A percentile compares a stretch with the other conserved stretches of the same genome.
Evolutionary conservation across 2,329 filamentous ascomycete species (phyloP).

Genomic region (Neofusicoccum parvum): DNA sequence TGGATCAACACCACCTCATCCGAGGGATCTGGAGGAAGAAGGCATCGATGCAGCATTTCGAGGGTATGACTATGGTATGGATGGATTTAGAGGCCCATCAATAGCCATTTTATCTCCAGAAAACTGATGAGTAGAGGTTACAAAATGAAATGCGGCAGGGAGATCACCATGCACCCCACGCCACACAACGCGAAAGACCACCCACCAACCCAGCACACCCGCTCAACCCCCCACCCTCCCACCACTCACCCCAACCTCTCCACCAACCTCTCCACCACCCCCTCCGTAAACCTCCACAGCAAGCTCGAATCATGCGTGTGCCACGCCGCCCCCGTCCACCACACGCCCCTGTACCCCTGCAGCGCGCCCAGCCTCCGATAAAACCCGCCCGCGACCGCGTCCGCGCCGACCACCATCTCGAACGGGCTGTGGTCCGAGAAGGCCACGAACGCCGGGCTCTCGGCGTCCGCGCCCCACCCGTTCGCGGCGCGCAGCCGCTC

Average conservation of each 20-base stretch:
- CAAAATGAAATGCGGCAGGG: too few species aligned
- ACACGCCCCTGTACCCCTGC: constrained; percentile 31
- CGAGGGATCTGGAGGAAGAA: too few species aligned
- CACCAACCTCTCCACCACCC: neutral
- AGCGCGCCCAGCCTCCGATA: constrained; percentile 29
- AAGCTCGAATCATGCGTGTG: constrained; percentile 33
- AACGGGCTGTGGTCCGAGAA: constrained; percentile 32
- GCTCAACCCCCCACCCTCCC: too few species aligned
- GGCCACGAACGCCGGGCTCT: constrained; percentile 25
- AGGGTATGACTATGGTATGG: too few species aligned
- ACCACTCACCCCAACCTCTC: neutral
- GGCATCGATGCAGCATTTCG: too few species aligned
- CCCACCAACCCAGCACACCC: too few species aligned
- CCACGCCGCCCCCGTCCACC: constrained; percentile 33
- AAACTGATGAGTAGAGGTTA: too few species aligned
- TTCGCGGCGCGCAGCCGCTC: neutral
- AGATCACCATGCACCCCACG: too few species aligned
- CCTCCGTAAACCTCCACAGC: constrained; percentile 36
- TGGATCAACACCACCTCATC: too few species aligned
- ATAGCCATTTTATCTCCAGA: too few species aligned
- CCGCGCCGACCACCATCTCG: constrained; percentile 23
- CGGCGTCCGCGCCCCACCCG: neutral
- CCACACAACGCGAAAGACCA: too few species aligned
- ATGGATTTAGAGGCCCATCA: too few species aligned
- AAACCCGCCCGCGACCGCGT: constrained; percentile 30